Evolutionary conservation across 192 early-diverging fungal species (phyloP).

Genomic region (Podila clonocystis): DNA sequence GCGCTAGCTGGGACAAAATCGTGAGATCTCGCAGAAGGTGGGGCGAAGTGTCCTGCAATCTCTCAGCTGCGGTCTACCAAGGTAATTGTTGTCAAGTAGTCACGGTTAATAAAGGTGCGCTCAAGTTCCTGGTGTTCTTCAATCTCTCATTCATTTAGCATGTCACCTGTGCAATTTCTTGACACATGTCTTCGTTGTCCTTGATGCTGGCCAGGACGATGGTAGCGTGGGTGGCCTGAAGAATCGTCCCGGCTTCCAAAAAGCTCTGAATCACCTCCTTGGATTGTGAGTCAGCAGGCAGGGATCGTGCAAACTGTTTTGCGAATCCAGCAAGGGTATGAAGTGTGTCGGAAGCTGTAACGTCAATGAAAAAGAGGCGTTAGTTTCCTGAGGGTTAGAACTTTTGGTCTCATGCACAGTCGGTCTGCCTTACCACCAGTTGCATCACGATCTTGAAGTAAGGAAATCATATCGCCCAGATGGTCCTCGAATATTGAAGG

Average conservation of each 20-base stretch:
- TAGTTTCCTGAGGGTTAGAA: neutral
- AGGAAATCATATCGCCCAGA: constrained; percentile 53
- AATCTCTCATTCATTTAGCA: neutral
- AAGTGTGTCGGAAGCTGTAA: constrained; percentile 60
- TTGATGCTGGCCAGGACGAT: constrained; percentile 73
- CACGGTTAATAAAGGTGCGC: no score
- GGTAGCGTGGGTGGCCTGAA: constrained; percentile 78
- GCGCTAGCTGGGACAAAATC: constrained; percentile 70
- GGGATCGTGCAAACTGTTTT: constrained; percentile 66
- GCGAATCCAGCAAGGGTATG: constrained; percentile 77
- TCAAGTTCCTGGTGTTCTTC: no score
- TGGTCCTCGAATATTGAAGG: constrained; percentile 69
- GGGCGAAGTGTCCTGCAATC: constrained; percentile 36
- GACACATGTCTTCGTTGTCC: constrained; percentile 56
- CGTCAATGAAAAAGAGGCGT: neutral
- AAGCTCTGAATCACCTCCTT: constrained; percentile 31
- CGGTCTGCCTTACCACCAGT: constrained; percentile 44
- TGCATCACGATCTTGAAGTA: constrained; percentile 55
- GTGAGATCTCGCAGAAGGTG: constrained; percentile 57
- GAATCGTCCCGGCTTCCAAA: constrained; percentile 56
- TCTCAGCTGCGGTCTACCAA: constrained; percentile 19
- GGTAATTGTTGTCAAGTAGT: neutral
- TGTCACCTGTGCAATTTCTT: constrained; percentile 59
- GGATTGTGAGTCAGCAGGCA: constrained; percentile 50
- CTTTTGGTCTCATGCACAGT: neutral